Evolutionary conservation across 306 rosid species (phyloP), one percentile per base, ranked within the genome.

Genomic region (Aeschynomene evenia): DNA sequence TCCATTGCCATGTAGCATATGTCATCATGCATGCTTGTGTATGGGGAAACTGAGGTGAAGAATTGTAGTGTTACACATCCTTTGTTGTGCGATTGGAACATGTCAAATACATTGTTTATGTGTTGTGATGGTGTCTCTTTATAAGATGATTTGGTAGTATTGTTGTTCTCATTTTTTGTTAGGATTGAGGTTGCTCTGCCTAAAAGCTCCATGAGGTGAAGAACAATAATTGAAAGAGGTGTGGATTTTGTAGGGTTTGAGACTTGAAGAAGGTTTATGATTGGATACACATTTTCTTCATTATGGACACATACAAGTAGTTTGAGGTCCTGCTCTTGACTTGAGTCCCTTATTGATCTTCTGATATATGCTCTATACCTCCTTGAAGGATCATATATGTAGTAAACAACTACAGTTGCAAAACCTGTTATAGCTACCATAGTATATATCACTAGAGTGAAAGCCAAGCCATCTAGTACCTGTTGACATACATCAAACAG

Each of bases 311-410:
- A 70, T 0, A 70, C 76, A 42, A 77, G 81, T 53, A 77, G 7
- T 45, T 23, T 77, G 28, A 70, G 59, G 21, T 70, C 66, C 31
- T 24, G 7, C 6, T 70, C 67, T 1, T 34, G 34, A 14, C 33
- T 21, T 5, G 72, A 55, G 9, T 33, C 66, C 22, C 4, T 53
- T 2, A 77, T 6, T 31, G 81, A 31, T 55, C 11, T 70, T 77
- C 66, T 70, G 2, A 1, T 53, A 19, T 70, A 77, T 9, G 43
- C 10, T 53, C 9, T 62, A 7, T 62, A 77, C 50, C 70, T 77
- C 43, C 61, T 70, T 22, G 81, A 77, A 52, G 81, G 81, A 65
- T 77, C 81, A 43, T 77, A 45, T 16, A 77, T 63, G 66, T 52
- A 53, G 22, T 70, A 12, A 70, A 77, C 65, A 29, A 33, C 4